These are phyloP conservation scores for Fusarium musae DNA, from an alignment of 2,329 filamentous ascomycete species.

Conservation along the genomic window DNA sequence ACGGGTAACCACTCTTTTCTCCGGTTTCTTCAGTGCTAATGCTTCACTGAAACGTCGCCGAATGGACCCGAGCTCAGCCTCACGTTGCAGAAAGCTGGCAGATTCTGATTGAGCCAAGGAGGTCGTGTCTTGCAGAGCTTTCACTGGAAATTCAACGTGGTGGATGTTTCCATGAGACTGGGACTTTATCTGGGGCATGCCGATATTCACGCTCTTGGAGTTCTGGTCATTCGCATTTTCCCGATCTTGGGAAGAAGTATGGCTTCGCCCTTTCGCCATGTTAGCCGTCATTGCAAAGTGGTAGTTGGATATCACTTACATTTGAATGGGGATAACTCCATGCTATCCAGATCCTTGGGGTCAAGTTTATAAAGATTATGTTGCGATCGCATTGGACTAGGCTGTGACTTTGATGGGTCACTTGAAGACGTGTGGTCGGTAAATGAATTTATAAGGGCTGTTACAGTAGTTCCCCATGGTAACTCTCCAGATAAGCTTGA, in stretches of 20 bases:
- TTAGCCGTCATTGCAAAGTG: background rate
- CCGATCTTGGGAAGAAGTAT: constrained; percentile 36
- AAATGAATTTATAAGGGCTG: constrained; percentile 23
- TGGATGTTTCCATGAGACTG: background rate
- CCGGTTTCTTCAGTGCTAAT: constrained; percentile 45
- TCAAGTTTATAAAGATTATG: constrained; percentile 45
- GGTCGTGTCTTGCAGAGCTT: background rate
- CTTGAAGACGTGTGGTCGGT: constrained; percentile 47
- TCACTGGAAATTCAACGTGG: background rate
- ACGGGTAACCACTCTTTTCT: constrained; percentile 49
- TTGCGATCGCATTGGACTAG: constrained; percentile 47
- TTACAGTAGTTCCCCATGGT: constrained; percentile 20
- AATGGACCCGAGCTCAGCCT: constrained; percentile 53
- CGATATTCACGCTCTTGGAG: background rate
- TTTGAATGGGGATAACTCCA: constrained; percentile 51
- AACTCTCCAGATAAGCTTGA: constrained; percentile 3
- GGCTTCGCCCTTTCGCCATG: constrained; percentile 13
- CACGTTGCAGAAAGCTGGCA: constrained; percentile 52
- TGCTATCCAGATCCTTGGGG: constrained; percentile 48
- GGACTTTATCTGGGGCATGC: background rate
- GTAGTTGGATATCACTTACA: constrained; percentile 38
- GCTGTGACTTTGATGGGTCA: constrained; percentile 50
- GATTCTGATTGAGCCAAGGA: constrained; percentile 49
- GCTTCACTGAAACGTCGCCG: constrained; percentile 55
- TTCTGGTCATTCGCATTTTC: constrained; percentile 31